Conservation (phyloP, 2,329 filamentous ascomycete genomes). For the Aspergillus phoenicis region DNA sequence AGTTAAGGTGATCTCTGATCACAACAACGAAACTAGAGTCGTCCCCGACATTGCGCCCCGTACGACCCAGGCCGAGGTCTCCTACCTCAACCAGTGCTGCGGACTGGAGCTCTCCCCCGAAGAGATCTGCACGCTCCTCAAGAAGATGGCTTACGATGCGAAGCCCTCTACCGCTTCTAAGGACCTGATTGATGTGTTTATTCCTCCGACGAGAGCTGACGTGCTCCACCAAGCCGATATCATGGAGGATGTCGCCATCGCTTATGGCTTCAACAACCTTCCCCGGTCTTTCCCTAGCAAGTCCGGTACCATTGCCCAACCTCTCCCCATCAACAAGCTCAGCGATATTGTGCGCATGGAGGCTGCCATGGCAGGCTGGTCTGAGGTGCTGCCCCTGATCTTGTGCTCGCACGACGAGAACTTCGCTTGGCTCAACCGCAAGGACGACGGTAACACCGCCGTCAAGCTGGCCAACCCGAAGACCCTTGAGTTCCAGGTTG, state of each 20-base stretch:
- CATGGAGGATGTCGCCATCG: slow-evolving; percentile 97
- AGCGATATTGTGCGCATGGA: slow-evolving; percentile 87
- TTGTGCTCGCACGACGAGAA: slow-evolving; percentile 98
- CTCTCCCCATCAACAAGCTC: slow-evolving; percentile 91
- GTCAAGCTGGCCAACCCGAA: slow-evolving; percentile 90
- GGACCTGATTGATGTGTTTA: slow-evolving; percentile 75
- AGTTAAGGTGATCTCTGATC: slow-evolving; percentile 85
- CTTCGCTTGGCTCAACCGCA: slow-evolving; percentile 90
- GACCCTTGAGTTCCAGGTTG: slow-evolving; percentile 89
- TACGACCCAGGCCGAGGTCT: slow-evolving; percentile 77
- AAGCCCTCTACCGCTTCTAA: slow-evolving; percentile 69
- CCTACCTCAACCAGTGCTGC: slow-evolving; percentile 92
- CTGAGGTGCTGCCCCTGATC: slow-evolving; percentile 92
- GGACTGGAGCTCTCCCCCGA: slow-evolving; percentile 75
- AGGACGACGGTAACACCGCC: slow-evolving; percentile 80
- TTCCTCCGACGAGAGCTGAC: slow-evolving; percentile 89
- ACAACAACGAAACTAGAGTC: slow-evolving; percentile 81
- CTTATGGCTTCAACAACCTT: slow-evolving; percentile 96
- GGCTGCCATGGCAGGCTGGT: slow-evolving; percentile 92
- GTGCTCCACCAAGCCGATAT: slow-evolving; percentile 96
- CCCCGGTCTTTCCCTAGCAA: slow-evolving; percentile 85
- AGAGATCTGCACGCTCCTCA: slow-evolving; percentile 76
- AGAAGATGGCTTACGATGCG: slow-evolving; percentile 86
- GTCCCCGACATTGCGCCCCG: slow-evolving; percentile 80
- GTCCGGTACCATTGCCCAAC: slow-evolving; percentile 81